Evolutionary conservation across 352 stramenopile species (phyloP).

Genomic region (Aphanomyces stellatus): DNA sequence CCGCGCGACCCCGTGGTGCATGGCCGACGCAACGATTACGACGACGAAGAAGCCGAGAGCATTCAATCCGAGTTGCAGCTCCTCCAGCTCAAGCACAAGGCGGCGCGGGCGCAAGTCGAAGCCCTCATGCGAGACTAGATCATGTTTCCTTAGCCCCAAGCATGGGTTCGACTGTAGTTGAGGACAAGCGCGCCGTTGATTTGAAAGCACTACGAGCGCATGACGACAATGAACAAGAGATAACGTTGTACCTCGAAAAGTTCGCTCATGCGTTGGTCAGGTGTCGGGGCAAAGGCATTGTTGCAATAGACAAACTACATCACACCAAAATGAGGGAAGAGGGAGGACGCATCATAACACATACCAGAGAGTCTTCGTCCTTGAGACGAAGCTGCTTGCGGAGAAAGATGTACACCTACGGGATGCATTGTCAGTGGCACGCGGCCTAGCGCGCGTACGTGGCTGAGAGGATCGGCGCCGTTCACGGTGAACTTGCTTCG

Average conservation of each 20-base stretch:
- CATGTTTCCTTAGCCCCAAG: slow-evolving; percentile 53
- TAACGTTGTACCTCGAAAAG: slow-evolving; percentile 48
- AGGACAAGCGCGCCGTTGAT: slow-evolving; percentile 69
- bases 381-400: slow-evolving; percentile 75
- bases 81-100: slow-evolving; percentile 61
- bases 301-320: slow-evolving; percentile 83
- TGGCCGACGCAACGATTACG: neutral
- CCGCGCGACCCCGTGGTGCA: no score
- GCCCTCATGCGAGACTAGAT: slow-evolving; percentile 43
- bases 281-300: slow-evolving; percentile 75
- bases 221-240: neutral
- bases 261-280: slow-evolving; percentile 65
- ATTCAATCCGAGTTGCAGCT: slow-evolving; percentile 53
- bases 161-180: slow-evolving; percentile 80
- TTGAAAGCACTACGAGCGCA: slow-evolving; percentile 58
- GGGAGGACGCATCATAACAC: neutral
- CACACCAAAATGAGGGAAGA: neutral
- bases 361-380: slow-evolving; percentile 58
- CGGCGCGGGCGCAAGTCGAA: slow-evolving; percentile 63
- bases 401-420: slow-evolving; percentile 76
- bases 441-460: slow-evolving; percentile 31
- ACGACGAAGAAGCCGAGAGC: slow-evolving; percentile 23
- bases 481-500: slow-evolving; percentile 82
- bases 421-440: neutral
- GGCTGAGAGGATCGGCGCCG: slow-evolving; percentile 58